These are phyloP conservation scores for Metschnikowia amazonensis DNA, from an alignment of 805 yeast genomes.

Conservation along the genomic window DNA sequence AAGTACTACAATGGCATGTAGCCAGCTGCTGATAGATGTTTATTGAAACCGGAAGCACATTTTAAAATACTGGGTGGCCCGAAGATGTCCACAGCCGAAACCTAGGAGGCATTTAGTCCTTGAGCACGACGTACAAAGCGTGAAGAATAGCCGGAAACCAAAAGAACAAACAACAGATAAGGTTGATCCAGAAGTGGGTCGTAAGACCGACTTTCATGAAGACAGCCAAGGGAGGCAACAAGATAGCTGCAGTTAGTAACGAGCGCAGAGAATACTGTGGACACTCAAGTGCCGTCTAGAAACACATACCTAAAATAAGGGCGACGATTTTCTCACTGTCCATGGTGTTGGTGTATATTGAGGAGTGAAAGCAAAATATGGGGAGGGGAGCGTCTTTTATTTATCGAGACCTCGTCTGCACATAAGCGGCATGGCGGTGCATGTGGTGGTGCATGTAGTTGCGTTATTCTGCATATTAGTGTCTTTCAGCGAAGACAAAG, in stretches of 20 bases:
- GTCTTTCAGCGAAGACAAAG: too few relatives aligned
- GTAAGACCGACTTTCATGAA: constrained; percentile 66
- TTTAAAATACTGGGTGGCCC: background rate
- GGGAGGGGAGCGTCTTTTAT: background rate
- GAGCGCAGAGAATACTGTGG: background rate
- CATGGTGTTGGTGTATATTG: constrained; percentile 20
- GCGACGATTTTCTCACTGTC: constrained; percentile 41
- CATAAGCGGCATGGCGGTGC: background rate
- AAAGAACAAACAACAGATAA: constrained; percentile 55
- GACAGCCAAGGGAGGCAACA: constrained; percentile 76
- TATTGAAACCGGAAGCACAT: background rate
- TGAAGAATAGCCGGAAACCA: constrained; percentile 82
- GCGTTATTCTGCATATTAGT: background rate
- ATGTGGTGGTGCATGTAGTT: background rate
- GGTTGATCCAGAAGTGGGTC: constrained; percentile 59
- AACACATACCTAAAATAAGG: constrained; percentile 30
- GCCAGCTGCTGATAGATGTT: background rate
- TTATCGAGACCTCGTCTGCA: background rate
- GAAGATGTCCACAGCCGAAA: background rate
- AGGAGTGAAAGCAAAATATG: background rate
- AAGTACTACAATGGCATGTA: background rate
- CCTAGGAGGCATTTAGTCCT: constrained; percentile 10
- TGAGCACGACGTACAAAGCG: constrained; percentile 60
- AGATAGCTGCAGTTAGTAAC: constrained; percentile 42
- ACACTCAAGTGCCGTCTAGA: background rate